These are phyloP conservation scores for Exophiala sideris DNA, from an alignment of 2,329 filamentous ascomycete species.

Conservation along the genomic window DNA sequence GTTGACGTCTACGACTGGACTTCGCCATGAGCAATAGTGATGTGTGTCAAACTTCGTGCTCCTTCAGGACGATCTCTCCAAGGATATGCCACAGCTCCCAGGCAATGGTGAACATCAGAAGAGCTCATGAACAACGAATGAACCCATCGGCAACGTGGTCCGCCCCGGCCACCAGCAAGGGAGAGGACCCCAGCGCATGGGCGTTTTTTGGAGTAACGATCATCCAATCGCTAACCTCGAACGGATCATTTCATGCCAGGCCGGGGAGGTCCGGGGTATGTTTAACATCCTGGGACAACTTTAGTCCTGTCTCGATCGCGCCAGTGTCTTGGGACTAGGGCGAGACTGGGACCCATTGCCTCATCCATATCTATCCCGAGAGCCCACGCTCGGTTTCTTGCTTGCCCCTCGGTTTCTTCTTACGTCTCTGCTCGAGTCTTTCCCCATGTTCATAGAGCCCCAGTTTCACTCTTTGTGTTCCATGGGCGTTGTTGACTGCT, in stretches of 20 bases:
- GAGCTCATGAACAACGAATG: no score
- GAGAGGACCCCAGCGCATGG: no score
- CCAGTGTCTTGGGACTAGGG: slow-evolving; percentile 8
- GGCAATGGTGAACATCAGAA: no score
- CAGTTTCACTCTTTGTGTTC: background rate
- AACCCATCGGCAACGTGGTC: no score
- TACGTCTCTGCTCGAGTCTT: background rate
- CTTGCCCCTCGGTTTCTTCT: slow-evolving; percentile 1
- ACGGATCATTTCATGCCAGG: background rate
- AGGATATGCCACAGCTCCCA: no score
- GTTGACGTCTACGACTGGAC: no score
- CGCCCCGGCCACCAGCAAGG: background rate
- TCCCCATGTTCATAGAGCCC: background rate
- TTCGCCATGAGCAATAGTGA: no score
- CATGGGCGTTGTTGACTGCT: no score
- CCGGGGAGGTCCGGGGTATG: slow-evolving; percentile 20
- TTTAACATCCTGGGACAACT: background rate
- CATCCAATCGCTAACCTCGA: slow-evolving; percentile 12
- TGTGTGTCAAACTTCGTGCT: no score
- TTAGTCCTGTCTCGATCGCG: background rate
- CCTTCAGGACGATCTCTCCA: no score
- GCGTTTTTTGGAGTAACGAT: no score
- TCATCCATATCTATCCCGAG: slow-evolving; percentile 18
- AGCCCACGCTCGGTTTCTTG: slow-evolving; percentile 5
- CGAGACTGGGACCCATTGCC: slow-evolving; percentile 10